Evolutionary conservation across 2,329 filamentous ascomycete species (phyloP).

Genomic region (Tolypocladium guangdongense): DNA sequence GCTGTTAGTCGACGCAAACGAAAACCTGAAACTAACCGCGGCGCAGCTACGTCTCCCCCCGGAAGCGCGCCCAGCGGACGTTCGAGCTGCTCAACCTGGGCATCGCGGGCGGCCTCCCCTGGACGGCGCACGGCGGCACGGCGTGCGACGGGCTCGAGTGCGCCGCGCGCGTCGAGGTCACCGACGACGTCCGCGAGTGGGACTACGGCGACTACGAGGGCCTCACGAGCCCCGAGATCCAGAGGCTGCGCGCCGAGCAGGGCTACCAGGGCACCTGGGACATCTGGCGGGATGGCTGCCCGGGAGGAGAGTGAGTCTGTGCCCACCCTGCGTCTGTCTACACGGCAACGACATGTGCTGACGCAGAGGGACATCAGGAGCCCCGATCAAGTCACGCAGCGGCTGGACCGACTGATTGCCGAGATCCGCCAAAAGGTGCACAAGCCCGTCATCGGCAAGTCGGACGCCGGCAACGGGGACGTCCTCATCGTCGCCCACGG

Average conservation of each 20-base stretch:
- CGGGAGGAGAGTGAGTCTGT: slow-evolving; percentile 62
- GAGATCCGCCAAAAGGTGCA: slow-evolving; percentile 63
- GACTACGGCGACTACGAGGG: slow-evolving; percentile 85
- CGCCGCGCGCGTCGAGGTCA: slow-evolving; percentile 52
- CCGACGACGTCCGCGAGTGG: slow-evolving; percentile 70
- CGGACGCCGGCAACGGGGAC: slow-evolving; percentile 24
- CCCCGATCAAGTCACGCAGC: slow-evolving; percentile 58
- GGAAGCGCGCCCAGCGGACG: slow-evolving; percentile 75
- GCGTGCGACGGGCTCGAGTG: slow-evolving; percentile 34
- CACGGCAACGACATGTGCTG: neutral
- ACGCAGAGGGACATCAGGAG: slow-evolving; percentile 30
- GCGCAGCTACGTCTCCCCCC: slow-evolving; percentile 70
- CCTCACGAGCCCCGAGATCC: slow-evolving; percentile 61
- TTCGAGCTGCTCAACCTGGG: slow-evolving; percentile 77
- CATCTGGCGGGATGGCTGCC: slow-evolving; percentile 84
- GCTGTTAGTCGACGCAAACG: neutral
- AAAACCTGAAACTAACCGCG: neutral
- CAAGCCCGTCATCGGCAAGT: slow-evolving; percentile 46
- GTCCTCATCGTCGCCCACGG: slow-evolving; percentile 70
- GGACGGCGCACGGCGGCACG: slow-evolving; percentile 40
- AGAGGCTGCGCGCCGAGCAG: slow-evolving; percentile 40
- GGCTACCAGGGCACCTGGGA: slow-evolving; percentile 58
- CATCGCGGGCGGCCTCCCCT: slow-evolving; percentile 57
- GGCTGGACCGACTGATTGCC: slow-evolving; percentile 65
- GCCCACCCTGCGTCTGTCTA: too few relatives aligned